Base-by-base conservation (phyloP, 441 rosid species). In the Isatis lusitanica region DNA sequence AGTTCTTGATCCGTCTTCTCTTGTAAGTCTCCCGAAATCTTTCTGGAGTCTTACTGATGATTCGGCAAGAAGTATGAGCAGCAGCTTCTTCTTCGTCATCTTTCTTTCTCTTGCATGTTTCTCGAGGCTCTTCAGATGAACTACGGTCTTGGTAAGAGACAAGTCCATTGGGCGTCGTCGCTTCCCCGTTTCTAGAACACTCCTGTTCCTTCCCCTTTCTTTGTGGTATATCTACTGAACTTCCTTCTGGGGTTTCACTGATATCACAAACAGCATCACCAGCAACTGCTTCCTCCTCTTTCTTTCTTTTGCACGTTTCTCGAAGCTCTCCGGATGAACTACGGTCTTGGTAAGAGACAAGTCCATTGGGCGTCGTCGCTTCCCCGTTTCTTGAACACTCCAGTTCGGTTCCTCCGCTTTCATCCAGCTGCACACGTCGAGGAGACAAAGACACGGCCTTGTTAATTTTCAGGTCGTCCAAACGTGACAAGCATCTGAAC, bases 401-500 rank as follows among this genome's bases (percentile, higher is more conserved):
- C 73, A 78, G 76, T 53, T 81, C 79, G 7, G 66, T 42, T 71
- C 51, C 79, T 44, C 17, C 71, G 68, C 16, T 68, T 17, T 39
- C 79, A 66, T 70, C 56, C 67, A 63, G 62, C 56, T 9, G 44
- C 46, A 73, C 58, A 64, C 17, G 70, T 13, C 15, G 74, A 74
- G 79, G 83, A 71, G 60, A 71, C 4, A 85, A 71, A 60, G 78
- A 85, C 63, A 63, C 33, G 11, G 75, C 66, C 44, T 26, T 74
- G 47, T 86, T 83, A 15, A 87, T 80, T 72, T 70, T 85, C 79
- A 87, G 73, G 70, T 70, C 66, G 38, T 73, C 36, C 79, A 86
- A 26, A 26, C 83, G 78, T 3, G 92, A 77, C 71, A 87, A 79
- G 72, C 38, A 50, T 71, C 64, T 83, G 77, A 89, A 87, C 70